Base-by-base conservation (phyloP, 495 filamentous ascomycete genomes). In the Margaritispora aquatica region DNA sequence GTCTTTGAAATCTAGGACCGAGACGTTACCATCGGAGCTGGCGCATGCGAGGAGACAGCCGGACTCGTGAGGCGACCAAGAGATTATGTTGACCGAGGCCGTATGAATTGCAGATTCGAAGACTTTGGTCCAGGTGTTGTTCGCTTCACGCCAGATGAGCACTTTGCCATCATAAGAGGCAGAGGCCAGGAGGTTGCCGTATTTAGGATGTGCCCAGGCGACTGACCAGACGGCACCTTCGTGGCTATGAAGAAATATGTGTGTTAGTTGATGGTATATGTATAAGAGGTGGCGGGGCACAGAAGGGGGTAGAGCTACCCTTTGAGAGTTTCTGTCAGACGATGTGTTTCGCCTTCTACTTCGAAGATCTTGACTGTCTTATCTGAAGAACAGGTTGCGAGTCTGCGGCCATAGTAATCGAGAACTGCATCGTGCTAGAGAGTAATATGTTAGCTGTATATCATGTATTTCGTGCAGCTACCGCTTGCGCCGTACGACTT, bases 341-440 rank as follows among this genome's bases (percentile, higher is more conserved):
- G 82, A 73, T 99, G 94, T 64, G 88, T 82, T 68, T 96, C 91
- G 62, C 92, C 91, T 72, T 97, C 94, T 52, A 97, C 88, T 76
- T 97, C 94, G 68, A 97, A 99, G 71, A 99, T 96, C 76, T 97
- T 97, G 77, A 99, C 95, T 51, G 93, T 97, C 71, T 91, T 90
- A 74, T 99, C 94, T 56, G 92, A 96, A 21, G 92, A 96, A 73
- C 94, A 97, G 65, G 94, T 99, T 61, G 94, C 94, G 67, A 99
- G 85, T 65, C 93, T 86, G 61, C 94, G 87, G 66, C 94, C 94
- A 74, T 97, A 99, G 76, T 97, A 97, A 73, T 99, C 95, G 63
- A 99, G 86, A 55, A 92, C 91, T 55, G 93, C 94, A 83, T 97
- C 94, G 68, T 97, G 94, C 93, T 97, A 71, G 44, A 63, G 24